phyloP scores from a whole-genome alignment of 2,329 filamentous ascomycete species.

The Periconia sp. region DNA sequence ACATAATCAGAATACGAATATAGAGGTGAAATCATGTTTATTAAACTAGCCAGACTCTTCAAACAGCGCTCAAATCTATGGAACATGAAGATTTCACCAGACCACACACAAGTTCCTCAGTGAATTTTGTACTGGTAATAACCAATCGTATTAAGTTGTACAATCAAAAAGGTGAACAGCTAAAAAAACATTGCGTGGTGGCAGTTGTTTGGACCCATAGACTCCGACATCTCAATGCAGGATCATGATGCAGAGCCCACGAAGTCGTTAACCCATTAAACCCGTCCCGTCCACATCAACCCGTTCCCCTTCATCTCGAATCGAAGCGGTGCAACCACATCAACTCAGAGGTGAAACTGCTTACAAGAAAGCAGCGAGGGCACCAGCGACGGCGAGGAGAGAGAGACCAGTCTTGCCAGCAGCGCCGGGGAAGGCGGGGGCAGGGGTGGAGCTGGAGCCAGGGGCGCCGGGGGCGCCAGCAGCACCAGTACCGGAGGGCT shows the following conservation, averaged over 20 bases:
- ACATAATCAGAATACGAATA: too few relatives aligned
- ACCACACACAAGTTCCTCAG: slow-evolving; percentile 40
- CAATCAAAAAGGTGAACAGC: slow-evolving; percentile 37
- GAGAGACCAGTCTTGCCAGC: slow-evolving; percentile 55
- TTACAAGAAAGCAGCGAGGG: slow-evolving; percentile 47
- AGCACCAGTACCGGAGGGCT: slow-evolving; percentile 20
- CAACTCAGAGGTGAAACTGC: slow-evolving; percentile 19
- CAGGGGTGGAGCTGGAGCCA: slow-evolving; percentile 34
- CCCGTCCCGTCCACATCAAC: slow-evolving; percentile 12
- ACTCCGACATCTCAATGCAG: slow-evolving; percentile 36
- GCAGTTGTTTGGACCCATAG: slow-evolving; percentile 13
- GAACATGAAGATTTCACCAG: slow-evolving; percentile 36
- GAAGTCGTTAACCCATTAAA: slow-evolving; percentile 33
- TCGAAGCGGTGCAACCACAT: slow-evolving; percentile 7
- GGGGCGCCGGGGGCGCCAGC: slow-evolving; percentile 18
- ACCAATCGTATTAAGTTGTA: slow-evolving; percentile 38
- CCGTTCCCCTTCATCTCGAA: slow-evolving; percentile 15
- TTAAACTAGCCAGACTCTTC: slow-evolving; percentile 33
- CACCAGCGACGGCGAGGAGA: slow-evolving; percentile 56
- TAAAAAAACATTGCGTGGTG: slow-evolving; percentile 20
- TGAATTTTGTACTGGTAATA: slow-evolving; percentile 19
- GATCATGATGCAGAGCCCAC: slow-evolving; percentile 33
- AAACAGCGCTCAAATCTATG: slow-evolving; percentile 25
- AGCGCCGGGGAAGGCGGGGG: slow-evolving; percentile 52
- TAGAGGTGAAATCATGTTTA: slow-evolving; percentile 33